phyloP scores from a whole-genome alignment of 2,329 filamentous ascomycete genomes.

The Aureobasidium sp. region DNA sequence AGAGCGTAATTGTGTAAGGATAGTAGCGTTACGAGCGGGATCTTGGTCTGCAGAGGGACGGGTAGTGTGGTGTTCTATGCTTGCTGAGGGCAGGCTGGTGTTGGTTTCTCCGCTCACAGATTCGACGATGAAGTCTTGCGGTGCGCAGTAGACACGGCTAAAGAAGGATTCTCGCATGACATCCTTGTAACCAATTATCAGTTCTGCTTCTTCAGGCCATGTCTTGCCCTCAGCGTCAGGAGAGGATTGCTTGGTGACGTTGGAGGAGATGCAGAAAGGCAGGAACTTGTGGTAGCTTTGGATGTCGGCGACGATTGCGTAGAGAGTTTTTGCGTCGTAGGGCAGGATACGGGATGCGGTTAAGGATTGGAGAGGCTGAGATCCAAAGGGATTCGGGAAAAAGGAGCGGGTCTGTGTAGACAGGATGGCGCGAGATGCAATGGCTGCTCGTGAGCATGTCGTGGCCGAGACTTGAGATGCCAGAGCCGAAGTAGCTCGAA shows the following conservation, averaged over 20 bases:
- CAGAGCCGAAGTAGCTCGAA: conserved; percentile 18
- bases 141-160: conserved; percentile 68
- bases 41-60: conserved; percentile 30
- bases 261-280: conserved; percentile 76
- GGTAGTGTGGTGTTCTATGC: conserved; percentile 34
- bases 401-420: conserved; percentile 30
- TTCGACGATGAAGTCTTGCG: conserved; percentile 58
- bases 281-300: conserved; percentile 77
- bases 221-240: conserved; percentile 41
- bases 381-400: conserved; percentile 37
- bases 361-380: conserved; percentile 56
- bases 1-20: conserved; percentile 62
- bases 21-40: conserved; percentile 21
- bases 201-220: conserved; percentile 66
- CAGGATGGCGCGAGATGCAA: background rate
- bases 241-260: conserved; percentile 64
- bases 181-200: conserved; percentile 78
- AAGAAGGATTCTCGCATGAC: conserved; percentile 77
- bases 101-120: conserved; percentile 57
- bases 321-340: conserved; percentile 63
- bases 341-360: conserved; percentile 67
- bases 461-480: background rate
- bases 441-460: conserved; percentile 2
- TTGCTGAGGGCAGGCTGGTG: conserved; percentile 33
- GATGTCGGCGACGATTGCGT: conserved; percentile 80